phyloP scores from a whole-genome alignment of 225 moss, liverwort and hornwort genomes.

The Rhytidiadelphus loreus region DNA sequence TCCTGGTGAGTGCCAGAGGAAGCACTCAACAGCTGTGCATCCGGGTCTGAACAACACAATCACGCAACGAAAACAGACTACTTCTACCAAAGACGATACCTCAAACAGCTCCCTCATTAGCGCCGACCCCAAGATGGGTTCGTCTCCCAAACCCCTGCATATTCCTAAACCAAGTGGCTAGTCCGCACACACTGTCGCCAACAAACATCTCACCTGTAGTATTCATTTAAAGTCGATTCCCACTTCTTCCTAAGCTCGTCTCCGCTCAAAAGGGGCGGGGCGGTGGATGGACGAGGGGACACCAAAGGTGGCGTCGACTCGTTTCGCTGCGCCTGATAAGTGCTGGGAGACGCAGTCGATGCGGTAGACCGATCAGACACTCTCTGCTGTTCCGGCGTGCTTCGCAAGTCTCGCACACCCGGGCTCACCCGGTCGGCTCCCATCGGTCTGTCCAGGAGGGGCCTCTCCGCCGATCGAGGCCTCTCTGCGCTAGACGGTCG shows the following conservation, averaged over 20 bases:
- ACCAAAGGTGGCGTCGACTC: conserved; percentile 32
- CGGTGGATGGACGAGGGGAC: conserved; percentile 32
- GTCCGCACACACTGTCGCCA: background rate
- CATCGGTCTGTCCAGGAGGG: conserved; percentile 58
- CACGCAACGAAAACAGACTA: background rate
- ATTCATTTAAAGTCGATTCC: conserved; percentile 52
- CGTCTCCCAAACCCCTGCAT: background rate
- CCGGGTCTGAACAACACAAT: background rate
- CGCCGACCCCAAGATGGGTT: background rate
- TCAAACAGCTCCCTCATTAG: background rate
- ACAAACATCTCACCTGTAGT: conserved; percentile 49
- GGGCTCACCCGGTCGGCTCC: conserved; percentile 52
- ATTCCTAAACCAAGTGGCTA: background rate
- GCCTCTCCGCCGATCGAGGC: conserved; percentile 56
- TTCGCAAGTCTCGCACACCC: conserved; percentile 52
- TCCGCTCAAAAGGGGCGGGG: conserved; percentile 34
- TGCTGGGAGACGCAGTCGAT: conserved; percentile 5
- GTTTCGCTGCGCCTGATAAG: conserved; percentile 35
- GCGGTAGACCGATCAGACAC: conserved; percentile 18
- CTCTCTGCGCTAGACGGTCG: conserved; percentile 65
- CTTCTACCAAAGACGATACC: background rate
- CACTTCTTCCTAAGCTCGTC: conserved; percentile 79
- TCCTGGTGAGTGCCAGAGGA: background rate
- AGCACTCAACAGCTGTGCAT: background rate
- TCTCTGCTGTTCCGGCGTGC: conserved; percentile 42